Conservation (phyloP, 2,329 filamentous ascomycete species). For the Nothophaeocryptopus gaeumannii region DNA sequence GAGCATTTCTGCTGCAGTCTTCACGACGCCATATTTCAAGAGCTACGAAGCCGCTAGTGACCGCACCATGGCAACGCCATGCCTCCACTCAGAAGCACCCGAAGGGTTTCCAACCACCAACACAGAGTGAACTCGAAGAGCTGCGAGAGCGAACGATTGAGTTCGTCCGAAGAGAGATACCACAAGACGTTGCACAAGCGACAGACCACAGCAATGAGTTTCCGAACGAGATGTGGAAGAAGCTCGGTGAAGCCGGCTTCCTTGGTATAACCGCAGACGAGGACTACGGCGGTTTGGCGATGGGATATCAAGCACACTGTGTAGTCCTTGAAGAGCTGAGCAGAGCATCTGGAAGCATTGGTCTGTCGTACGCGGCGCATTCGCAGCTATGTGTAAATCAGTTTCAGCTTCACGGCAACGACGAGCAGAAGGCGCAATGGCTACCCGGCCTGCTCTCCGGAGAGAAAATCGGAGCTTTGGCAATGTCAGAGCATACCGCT, state of each 20-base stretch:
- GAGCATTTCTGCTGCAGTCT: conserved; percentile 27
- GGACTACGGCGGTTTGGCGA: conserved; percentile 79
- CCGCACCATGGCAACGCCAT: conserved; percentile 32
- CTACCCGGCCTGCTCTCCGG: conserved; percentile 80
- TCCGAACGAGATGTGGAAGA: conserved; percentile 86
- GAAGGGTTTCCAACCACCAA: conserved; percentile 64
- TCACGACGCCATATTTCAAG: conserved; percentile 5
- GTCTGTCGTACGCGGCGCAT: conserved; percentile 90
- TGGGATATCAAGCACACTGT: conserved; percentile 97
- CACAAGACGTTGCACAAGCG: conserved; percentile 73
- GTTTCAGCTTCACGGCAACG: conserved; percentile 79
- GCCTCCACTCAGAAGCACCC: conserved; percentile 67
- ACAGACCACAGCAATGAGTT: conserved; percentile 90
- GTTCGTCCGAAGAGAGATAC: conserved; percentile 81
- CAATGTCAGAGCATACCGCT: conserved; percentile 90
- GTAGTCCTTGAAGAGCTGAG: conserved; percentile 94
- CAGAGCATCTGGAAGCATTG: conserved; percentile 75
- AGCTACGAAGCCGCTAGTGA: conserved; percentile 9
- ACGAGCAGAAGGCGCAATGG: conserved; percentile 75
- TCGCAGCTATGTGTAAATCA: conserved; percentile 97
- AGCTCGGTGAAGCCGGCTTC: conserved; percentile 85
- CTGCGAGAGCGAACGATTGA: conserved; percentile 82
- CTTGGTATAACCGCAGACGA: conserved; percentile 92
- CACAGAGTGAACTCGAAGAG: conserved; percentile 71
- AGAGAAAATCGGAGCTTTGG: conserved; percentile 77